phyloP scores from a whole-genome alignment of 495 filamentous ascomycete genomes.

The Astrocystis sublimbata region DNA sequence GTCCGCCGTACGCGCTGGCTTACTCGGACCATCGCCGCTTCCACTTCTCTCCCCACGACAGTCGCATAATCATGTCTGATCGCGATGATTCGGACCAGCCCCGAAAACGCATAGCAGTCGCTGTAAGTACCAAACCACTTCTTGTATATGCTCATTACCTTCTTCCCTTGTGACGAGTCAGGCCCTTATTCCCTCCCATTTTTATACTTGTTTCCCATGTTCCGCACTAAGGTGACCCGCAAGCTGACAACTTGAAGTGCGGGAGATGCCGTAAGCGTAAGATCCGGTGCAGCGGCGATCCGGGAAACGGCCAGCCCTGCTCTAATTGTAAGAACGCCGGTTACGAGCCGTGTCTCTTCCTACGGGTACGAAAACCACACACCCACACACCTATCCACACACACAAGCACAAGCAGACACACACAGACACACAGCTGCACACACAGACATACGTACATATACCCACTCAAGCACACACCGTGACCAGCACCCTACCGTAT shows the following conservation, averaged over 20 bases:
- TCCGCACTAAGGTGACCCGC: background rate
- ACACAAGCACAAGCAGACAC: no score
- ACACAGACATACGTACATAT: no score
- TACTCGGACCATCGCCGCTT: slow-evolving; percentile 41
- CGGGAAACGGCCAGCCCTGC: slow-evolving; percentile 72
- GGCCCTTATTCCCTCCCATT: background rate
- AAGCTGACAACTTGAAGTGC: slow-evolving; percentile 59
- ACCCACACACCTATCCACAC: background rate
- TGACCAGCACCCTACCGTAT: background rate
- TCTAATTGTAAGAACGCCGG: slow-evolving; percentile 78
- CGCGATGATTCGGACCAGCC: slow-evolving; percentile 45
- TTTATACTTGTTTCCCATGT: background rate
- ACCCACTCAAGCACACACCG: no score
- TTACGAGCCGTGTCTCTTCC: slow-evolving; percentile 70
- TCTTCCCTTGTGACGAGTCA: background rate
- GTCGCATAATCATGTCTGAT: slow-evolving; percentile 43
- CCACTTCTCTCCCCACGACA: slow-evolving; percentile 38
- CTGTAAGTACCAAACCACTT: slow-evolving; percentile 52
- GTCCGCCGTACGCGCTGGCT: slow-evolving; percentile 38
- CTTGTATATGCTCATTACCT: background rate
- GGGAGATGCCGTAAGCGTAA: slow-evolving; percentile 89
- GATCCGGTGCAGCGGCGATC: slow-evolving; percentile 93
- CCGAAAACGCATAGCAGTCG: slow-evolving; percentile 65
- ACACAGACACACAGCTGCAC: no score
- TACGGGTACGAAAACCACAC: slow-evolving; percentile 59